Percentiles rank a stretch among this genome's conserved stretches.
Evolutionary conservation across 345 rosid species (phyloP).

Genomic region (Moringa oleifera): DNA sequence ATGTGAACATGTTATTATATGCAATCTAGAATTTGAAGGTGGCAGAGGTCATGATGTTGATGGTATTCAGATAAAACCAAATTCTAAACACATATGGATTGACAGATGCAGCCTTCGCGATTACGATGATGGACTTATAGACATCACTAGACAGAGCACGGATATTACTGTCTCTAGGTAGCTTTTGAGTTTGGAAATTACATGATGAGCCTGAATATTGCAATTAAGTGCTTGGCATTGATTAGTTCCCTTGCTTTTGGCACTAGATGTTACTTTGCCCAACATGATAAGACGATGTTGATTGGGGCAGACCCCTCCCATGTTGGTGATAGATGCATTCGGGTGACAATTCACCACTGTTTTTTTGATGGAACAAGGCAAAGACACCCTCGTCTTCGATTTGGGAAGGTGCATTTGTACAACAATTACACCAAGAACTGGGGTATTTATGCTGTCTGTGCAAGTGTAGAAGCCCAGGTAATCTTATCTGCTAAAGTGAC

Average conservation of each 20-base stretch:
- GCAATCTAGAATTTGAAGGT: conserved; percentile 86
- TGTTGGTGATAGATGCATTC: conserved; percentile 69
- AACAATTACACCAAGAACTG: conserved; percentile 86
- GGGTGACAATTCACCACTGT: conserved; percentile 93
- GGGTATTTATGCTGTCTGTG: conserved; percentile 93
- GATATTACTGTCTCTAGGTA: conserved; percentile 91
- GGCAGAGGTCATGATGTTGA: conserved; percentile 88
- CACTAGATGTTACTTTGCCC: conserved; percentile 65
- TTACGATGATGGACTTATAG: conserved; percentile 85
- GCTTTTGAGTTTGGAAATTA: background rate
- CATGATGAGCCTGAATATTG: background rate
- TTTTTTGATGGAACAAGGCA: conserved; percentile 88
- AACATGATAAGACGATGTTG: conserved; percentile 83
- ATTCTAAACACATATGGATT: conserved; percentile 81
- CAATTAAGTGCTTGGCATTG: background rate
- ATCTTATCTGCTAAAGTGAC: conserved; percentile 1
- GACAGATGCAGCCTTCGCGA: conserved; percentile 88
- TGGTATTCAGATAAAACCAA: conserved; percentile 93
- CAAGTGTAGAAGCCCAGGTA: conserved; percentile 92
- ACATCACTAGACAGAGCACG: conserved; percentile 81
- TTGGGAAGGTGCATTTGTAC: conserved; percentile 74
- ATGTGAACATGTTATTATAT: conserved; percentile 76
- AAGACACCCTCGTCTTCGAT: conserved; percentile 93
- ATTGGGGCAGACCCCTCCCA: conserved; percentile 83
- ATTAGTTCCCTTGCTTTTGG: conserved; percentile 11